Base-by-base conservation (phyloP, 129 eudicot species). In the Centrapalus pauciflorus region DNA sequence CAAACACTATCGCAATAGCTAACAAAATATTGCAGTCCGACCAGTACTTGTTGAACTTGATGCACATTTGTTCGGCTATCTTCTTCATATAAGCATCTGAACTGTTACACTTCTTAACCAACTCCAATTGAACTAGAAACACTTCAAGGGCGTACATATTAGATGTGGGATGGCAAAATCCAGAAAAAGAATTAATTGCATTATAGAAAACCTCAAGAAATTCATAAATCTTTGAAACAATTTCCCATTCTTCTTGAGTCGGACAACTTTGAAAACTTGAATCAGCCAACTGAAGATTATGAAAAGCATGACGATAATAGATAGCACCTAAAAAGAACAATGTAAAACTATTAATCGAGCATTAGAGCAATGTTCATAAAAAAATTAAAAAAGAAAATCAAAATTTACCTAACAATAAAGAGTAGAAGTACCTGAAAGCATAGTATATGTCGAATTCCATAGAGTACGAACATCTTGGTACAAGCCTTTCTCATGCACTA, bases 401-500 rank as follows among this genome's bases (percentile, higher is more conserved):
- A n/a, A n/a, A n/a, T n/a, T n/a, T n/a, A n/a, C n/a, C n/a, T n/a
- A n/a, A n/a, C n/a, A n/a, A n/a, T n/a, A n/a, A n/a, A n/a, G n/a
- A n/a, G n/a, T n/a, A n/a, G n/a, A n/a, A 4, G 65, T 21, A 38
- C 33, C 1, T 0, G 67, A 20, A 61, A 45, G 43, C 41, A 64
- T 64, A 26, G 13, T 16, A 45, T 64, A 46, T 4, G 56, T 45
- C 12, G 41, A 46, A 29, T 64, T 45, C 57, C 58, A 45, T 28
- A 41, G 26, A 14, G 58, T 45, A 29, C 58, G 45, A 65, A 46
- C 70, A 64, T 64, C 70, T 64, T 64, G 70, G 13, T 16, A 41
- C 55, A 64, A 45, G 45, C 27, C 37, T 28, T 29, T 65, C 28
- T 45, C 14, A 25, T 0, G 52, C 26, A 27, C 70, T 1, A 45